Evolutionary conservation across 2,329 filamentous ascomycete species (phyloP).

Genomic region (Fusarium pseudonygamai): DNA sequence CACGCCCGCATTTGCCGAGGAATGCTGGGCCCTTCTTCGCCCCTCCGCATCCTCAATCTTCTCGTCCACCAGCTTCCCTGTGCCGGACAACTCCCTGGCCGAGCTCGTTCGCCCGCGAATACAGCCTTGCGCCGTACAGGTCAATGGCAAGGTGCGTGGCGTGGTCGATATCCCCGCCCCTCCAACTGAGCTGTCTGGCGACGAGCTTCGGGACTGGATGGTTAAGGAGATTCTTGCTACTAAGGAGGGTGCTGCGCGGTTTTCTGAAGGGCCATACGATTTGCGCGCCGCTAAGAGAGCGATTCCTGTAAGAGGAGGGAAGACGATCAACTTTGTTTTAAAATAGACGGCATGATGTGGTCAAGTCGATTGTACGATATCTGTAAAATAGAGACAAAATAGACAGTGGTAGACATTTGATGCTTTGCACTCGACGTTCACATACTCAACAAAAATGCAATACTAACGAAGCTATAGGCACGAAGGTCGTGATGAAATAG

Average conservation of each 20-base stretch:
- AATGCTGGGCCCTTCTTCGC: constrained; percentile 75
- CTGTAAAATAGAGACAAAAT: constrained; percentile 18
- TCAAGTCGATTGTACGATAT: constrained; percentile 10
- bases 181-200: constrained; percentile 51
- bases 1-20: constrained; percentile 81
- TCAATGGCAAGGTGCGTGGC: constrained; percentile 82
- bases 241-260: constrained; percentile 66
- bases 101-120: constrained; percentile 60
- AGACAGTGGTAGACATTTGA: constrained; percentile 3
- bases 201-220: constrained; percentile 67
- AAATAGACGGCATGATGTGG: constrained; percentile 1
- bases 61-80: constrained; percentile 66
- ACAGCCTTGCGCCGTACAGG: constrained; percentile 72
- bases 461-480: neutral
- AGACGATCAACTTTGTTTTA: constrained; percentile 79
- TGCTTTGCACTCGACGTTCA: neutral
- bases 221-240: constrained; percentile 68
- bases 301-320: constrained; percentile 73
- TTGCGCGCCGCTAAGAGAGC: constrained; percentile 67
- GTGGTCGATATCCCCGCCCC: constrained; percentile 70
- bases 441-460: neutral
- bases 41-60: constrained; percentile 53
- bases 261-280: constrained; percentile 58
- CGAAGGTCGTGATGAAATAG: too few species aligned
- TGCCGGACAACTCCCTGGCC: constrained; percentile 58